Percentiles rank a stretch among this genome's conserved stretches.
Conservation (phyloP, 1,284 basidiomycete genomes). For the Rhodotorula sp. region DNA sequence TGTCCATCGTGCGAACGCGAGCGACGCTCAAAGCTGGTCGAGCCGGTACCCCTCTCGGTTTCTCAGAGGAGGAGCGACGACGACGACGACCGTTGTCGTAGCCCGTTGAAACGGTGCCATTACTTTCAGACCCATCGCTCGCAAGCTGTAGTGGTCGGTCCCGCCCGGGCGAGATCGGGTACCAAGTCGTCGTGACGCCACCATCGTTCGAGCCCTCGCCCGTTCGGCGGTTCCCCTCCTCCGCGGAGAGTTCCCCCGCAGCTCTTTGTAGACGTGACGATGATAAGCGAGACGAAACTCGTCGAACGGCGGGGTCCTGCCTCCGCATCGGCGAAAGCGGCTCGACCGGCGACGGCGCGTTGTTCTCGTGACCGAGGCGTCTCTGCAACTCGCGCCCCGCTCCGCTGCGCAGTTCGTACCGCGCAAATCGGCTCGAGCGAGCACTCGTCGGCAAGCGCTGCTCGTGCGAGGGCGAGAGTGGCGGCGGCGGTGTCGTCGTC, state of each 20-base stretch:
- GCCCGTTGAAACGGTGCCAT: background rate
- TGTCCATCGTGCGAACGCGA: slow-evolving; percentile 36
- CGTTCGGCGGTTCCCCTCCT: too few species aligned
- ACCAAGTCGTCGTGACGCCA: slow-evolving; percentile 18
- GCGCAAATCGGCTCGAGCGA: background rate
- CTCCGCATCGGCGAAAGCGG: background rate
- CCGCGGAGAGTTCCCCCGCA: background rate
- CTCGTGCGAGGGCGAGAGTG: background rate
- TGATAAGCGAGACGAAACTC: background rate
- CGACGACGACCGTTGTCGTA: background rate
- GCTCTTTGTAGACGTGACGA: too few species aligned
- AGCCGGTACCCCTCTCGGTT: background rate
- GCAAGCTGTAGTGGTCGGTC: background rate
- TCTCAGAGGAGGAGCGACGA: background rate
- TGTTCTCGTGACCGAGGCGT: background rate
- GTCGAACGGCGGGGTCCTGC: background rate
- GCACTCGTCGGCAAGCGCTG: slow-evolving; percentile 7
- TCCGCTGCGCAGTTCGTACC: slow-evolving; percentile 18
- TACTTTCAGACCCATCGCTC: background rate
- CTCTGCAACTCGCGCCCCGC: slow-evolving; percentile 18
- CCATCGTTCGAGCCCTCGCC: too few species aligned
- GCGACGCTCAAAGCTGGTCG: background rate
- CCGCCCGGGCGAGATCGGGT: slow-evolving; percentile 10
- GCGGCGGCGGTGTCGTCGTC: background rate
- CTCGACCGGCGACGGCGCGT: background rate